Evolutionary conservation across 352 stramenopile genomes (phyloP).

Genomic region (Phytophthora crassamura): DNA sequence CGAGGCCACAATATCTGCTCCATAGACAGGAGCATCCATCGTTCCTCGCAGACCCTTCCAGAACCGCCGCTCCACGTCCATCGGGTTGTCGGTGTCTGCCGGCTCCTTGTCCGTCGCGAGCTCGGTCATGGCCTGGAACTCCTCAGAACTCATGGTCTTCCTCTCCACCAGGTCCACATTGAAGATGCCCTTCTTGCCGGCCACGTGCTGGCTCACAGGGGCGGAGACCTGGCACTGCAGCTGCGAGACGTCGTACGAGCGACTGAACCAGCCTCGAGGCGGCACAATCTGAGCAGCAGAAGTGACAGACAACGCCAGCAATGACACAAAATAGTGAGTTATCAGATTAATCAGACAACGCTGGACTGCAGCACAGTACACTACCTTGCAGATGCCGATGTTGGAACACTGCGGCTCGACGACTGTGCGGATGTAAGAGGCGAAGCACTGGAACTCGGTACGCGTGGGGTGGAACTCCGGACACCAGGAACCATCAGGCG

Average conservation of each 20-base stretch:
- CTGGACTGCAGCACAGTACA: not conserved
- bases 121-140: constrained; percentile 68
- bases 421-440: constrained; percentile 83
- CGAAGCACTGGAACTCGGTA: constrained; percentile 88
- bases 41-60: constrained; percentile 89
- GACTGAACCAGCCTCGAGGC: constrained; percentile 77
- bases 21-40: constrained; percentile 91
- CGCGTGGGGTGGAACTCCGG: constrained; percentile 88
- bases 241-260: constrained; percentile 64
- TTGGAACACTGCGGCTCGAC: constrained; percentile 78
- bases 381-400: constrained; percentile 93
- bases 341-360: constrained; percentile 1
- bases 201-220: constrained; percentile 88
- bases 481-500: constrained; percentile 57
- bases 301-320: not conserved
- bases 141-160: constrained; percentile 66
- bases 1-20: constrained; percentile 90
- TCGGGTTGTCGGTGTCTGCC: constrained; percentile 41
- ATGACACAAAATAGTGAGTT: not conserved
- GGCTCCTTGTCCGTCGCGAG: constrained; percentile 38
- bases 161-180: constrained; percentile 91
- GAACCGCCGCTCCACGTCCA: constrained; percentile 83
- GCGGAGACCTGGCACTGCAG: constrained; percentile 59
- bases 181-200: constrained; percentile 91
- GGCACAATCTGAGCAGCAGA: constrained; percentile 56